Conservation (phyloP, 495 filamentous ascomycete genomes). For the Aspergillus coremiiformis region DNA sequence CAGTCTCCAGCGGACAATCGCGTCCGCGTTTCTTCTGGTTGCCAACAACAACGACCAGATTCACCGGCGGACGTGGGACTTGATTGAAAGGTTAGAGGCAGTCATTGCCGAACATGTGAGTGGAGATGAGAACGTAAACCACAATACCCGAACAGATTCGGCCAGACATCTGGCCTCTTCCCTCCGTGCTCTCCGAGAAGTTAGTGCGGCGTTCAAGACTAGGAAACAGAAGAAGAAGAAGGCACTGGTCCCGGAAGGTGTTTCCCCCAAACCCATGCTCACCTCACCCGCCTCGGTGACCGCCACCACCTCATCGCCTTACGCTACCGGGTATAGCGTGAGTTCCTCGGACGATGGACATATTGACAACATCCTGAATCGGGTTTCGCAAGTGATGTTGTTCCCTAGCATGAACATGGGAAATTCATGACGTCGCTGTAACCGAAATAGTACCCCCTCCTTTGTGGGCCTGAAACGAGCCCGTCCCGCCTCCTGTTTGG, state of each 20-base stretch:
- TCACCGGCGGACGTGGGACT: conserved; percentile 27
- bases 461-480: neutral
- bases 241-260: neutral
- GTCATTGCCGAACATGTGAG: conserved; percentile 39
- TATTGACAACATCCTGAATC: conserved; percentile 19
- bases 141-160: conserved; percentile 32
- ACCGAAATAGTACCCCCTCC: neutral
- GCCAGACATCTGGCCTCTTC: conserved; percentile 36
- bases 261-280: conserved; percentile 16
- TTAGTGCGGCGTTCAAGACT: conserved; percentile 30
- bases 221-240: conserved; percentile 10
- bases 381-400: conserved; percentile 38
- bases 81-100: conserved; percentile 33
- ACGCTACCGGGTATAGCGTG: conserved; percentile 6
- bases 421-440: conserved; percentile 7
- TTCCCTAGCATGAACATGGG: conserved; percentile 32
- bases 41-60: conserved; percentile 33
- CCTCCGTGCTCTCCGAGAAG: conserved; percentile 33
- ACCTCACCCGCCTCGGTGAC: conserved; percentile 24
- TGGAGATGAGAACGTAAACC: conserved; percentile 24
- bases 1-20: conserved; percentile 41
- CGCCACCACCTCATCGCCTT: conserved; percentile 11
- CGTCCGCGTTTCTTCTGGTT: conserved; percentile 40
- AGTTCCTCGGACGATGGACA: conserved; percentile 7
- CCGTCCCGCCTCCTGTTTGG: neutral